Conservation (phyloP, 2,329 filamentous ascomycete genomes). For the Aspergillaceae sp. region DNA sequence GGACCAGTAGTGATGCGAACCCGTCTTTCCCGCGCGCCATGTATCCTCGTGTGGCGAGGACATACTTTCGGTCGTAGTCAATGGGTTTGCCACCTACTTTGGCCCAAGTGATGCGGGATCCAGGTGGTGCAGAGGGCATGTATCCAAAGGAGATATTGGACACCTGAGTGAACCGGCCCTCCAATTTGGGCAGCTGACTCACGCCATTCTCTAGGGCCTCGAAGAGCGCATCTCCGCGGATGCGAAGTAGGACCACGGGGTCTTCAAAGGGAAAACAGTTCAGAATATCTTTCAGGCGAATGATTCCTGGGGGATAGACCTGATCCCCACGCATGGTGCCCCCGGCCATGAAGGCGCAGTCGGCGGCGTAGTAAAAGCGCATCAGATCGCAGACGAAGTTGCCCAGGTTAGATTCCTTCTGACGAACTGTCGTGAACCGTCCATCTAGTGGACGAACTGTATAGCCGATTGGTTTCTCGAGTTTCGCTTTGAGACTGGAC, state of each 20-base stretch:
- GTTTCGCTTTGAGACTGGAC: constrained; percentile 61
- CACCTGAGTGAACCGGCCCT: constrained; percentile 79
- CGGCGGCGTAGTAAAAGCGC: constrained; percentile 70
- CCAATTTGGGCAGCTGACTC: constrained; percentile 69
- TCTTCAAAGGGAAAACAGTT: constrained; percentile 92
- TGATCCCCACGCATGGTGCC: constrained; percentile 84
- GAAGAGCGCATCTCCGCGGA: constrained; percentile 63
- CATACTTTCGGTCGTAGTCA: constrained; percentile 57
- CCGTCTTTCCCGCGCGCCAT: constrained; percentile 87
- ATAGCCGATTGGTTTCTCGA: constrained; percentile 77
- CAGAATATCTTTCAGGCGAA: constrained; percentile 72
- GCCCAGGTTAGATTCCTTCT: constrained; percentile 71
- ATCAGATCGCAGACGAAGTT: constrained; percentile 92
- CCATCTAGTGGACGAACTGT: constrained; percentile 75
- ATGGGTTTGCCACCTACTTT: constrained; percentile 54
- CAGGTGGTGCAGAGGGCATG: constrained; percentile 53
- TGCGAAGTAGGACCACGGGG: constrained; percentile 67
- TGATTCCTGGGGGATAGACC: constrained; percentile 71
- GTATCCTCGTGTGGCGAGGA: constrained; percentile 72
- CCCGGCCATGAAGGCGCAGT: constrained; percentile 75
- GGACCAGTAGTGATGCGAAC: constrained; percentile 65
- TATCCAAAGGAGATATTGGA: constrained; percentile 72
- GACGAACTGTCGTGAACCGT: constrained; percentile 72
- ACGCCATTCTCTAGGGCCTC: constrained; percentile 81
- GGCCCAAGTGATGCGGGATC: constrained; percentile 55